A percentile compares a stretch with the other conserved stretches of the same genome.
These are phyloP conservation scores for Trichosporon asahii DNA, from an alignment of 1,284 basidiomycete species.

Conservation along the genomic window DNA sequence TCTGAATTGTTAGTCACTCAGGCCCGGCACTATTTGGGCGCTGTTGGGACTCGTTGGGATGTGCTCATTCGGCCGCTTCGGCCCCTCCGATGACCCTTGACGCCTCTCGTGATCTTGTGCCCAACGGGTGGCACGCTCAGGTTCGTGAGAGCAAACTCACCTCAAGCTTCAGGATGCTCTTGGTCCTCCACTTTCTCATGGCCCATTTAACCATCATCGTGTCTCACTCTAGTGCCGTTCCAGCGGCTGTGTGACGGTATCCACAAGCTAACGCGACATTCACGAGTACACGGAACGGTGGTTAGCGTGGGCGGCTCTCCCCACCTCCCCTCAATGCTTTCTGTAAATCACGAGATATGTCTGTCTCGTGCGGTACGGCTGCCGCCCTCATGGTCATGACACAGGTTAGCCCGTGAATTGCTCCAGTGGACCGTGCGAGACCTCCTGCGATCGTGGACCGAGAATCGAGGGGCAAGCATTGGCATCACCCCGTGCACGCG, in stretches of 20 bases:
- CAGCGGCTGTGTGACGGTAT: conserved; percentile 3
- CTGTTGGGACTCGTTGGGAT: background rate
- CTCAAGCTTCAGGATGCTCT: background rate
- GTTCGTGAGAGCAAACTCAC: background rate
- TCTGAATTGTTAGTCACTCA: background rate
- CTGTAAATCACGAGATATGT: background rate
- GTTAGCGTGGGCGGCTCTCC: background rate
- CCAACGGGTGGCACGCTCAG: background rate
- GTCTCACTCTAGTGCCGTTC: conserved; percentile 4
- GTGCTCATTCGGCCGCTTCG: background rate
- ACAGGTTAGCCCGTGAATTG: background rate
- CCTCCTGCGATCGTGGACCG: background rate
- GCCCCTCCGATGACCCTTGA: background rate
- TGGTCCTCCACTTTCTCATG: background rate
- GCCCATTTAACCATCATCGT: background rate
- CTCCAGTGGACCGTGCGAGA: background rate
- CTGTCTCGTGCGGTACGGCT: background rate
- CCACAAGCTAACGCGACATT: background rate
- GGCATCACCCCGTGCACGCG: background rate
- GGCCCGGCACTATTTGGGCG: background rate
- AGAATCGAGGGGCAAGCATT: background rate
- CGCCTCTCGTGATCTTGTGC: background rate
- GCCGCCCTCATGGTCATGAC: background rate
- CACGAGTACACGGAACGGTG: background rate
- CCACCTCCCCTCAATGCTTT: background rate